Evolutionary conservation across 2,329 filamentous ascomycete genomes (phyloP), one percentile per base, ranked within the genome.

Genomic region (Penicillium verrucosum): DNA sequence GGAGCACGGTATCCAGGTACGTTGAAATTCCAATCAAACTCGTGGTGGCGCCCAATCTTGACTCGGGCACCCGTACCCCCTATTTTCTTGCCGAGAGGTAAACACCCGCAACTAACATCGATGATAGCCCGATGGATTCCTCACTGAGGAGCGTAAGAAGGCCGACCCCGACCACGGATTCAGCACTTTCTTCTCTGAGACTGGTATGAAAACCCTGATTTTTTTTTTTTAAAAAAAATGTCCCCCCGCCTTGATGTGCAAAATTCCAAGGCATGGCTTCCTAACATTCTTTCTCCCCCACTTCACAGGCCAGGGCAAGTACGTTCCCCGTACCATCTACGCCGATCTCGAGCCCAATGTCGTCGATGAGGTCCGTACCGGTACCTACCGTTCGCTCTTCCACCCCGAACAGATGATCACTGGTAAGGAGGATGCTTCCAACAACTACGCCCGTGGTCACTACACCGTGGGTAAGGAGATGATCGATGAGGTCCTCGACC

Each of bases 131-230:
- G 94, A 99, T 86, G 94, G 94, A 78, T 97, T 90, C 83, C 87
- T 99, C 78, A 97, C 92, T 66, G 93, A 97, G 76, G 93, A 97
- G 85, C 92, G 92, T 81, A 97, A 97, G 85, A 86, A 85, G 70
- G 87, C 87, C 75, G 89, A 96, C 65, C 89, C 92, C 64, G 94
- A 97, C 78, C 90, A 97, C 75, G 94, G 94, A 67, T 99, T 99
- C 87, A 97, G 92, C 85, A 99, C 94, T 73, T 99, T 99, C 86
- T 99, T 99, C 86, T 97, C 93, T 69, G 94, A 99, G 85, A 97
- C 94, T 74, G 93, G 94, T 97, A 90, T 68, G 81, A 67, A 61
- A 71, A 43, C 54, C 25, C 37, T 47, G 37, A 65, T 65, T 72
- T 57, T 50, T 54, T 30, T 30, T 12, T 30, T 4, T 1, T 1